Evolutionary conservation across 192 early-diverging fungal species (phyloP), one percentile per base, ranked within the genome.

Genomic region (Coemansia javaensis): DNA sequence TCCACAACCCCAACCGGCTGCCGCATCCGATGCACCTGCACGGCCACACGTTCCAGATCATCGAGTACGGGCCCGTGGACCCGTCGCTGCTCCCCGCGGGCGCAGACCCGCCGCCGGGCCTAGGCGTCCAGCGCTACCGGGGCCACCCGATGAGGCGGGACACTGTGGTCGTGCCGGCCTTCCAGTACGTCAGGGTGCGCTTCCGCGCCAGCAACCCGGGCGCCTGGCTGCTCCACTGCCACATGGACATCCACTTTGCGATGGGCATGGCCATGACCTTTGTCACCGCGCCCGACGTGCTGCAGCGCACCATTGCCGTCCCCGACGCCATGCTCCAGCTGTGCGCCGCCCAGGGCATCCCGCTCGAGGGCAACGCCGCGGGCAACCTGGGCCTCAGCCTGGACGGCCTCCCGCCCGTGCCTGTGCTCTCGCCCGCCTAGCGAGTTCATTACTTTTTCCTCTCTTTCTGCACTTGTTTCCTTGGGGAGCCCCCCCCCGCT

Each of bases 141-240:
- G 22, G 10, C 3, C 8, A 17, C 2, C 42, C 42, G 9, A 43
- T 81, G 17, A 70, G 81, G 20, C 78, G 90, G 44, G 90, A 94
- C 56, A 86, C 83, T 2, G 69, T 90, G 15, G 47, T 72, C 0
- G 63, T 90, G 5, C 81, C 81, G 5, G 59, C 47, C 17, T 56
- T 66, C 36, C 50, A 79, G 20, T 85, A 81, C 46, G 55, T 76
- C 20, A 80, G 81, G 32, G 51, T 93, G 24, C 75, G 88, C 14
- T 89, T 89, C 56, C 40, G 66, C 16, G 85, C 86, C 10, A 80
- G 90, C 63, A 89, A 90, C 62, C 86, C 88, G 12, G 90, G 89
- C 15, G 77, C 79, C 13, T 91, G 86, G 85, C 53, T 87, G 33
- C 77, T 89, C 66, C 91, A 91, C 66, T 93, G 91, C 65, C 91